Evolutionary conservation across 148 eudicot species (phyloP).

Genomic region (Bassia scoparia): DNA sequence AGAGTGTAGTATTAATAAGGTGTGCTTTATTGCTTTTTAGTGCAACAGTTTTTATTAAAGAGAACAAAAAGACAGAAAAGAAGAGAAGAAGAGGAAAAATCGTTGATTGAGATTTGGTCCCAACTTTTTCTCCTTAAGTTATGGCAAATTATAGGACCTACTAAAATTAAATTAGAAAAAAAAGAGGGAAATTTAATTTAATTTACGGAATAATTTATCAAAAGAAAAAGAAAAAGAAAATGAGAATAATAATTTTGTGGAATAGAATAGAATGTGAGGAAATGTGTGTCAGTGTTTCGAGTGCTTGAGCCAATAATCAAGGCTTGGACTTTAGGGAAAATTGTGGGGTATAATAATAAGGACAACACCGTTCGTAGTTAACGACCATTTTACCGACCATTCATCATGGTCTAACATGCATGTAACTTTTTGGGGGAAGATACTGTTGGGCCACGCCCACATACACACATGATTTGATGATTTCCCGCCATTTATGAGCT

Average conservation of each 20-base stretch:
- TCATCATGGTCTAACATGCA: not conserved
- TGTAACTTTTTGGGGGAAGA: not conserved
- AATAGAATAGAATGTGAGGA: constrained; percentile 3
- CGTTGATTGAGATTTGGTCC: constrained; percentile 29
- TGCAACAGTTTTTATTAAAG: not conserved
- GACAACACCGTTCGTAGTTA: constrained; percentile 7
- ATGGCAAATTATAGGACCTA: constrained; percentile 29
- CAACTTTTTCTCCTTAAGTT: constrained; percentile 31
- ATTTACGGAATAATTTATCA: no score
- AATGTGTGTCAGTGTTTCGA: not conserved
- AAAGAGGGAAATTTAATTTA: constrained; percentile 4
- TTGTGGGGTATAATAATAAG: not conserved
- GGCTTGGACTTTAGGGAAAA: constrained; percentile 5
- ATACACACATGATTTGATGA: no score
- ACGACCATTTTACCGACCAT: constrained; percentile 22
- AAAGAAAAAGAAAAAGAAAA: constrained; percentile 7
- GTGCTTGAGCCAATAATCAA: constrained; percentile 23
- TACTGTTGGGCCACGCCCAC: not conserved
- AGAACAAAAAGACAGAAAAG: not conserved
- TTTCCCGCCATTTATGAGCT: not conserved
- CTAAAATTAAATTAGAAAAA: not conserved
- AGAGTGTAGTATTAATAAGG: not conserved
- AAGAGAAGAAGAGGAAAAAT: constrained; percentile 10
- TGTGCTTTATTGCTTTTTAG: not conserved
- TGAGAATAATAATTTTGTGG: constrained; percentile 1